Evolutionary conservation across 495 filamentous ascomycete genomes (phyloP).

Genomic region (Penicillium herquei): DNA sequence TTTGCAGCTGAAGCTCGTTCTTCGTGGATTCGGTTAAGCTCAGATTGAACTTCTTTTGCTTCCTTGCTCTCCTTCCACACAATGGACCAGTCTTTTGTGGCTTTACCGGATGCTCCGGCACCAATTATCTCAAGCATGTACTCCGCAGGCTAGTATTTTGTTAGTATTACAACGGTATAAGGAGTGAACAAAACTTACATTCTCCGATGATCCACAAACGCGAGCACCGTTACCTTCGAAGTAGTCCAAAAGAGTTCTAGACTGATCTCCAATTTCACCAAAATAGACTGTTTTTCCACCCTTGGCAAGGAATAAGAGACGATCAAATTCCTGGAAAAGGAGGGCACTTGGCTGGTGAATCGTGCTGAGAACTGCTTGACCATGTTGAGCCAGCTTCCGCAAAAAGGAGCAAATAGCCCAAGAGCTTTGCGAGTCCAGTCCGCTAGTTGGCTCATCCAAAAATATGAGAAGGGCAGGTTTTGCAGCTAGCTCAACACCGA

Average conservation of each 20-base stretch:
- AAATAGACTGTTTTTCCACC: constrained; percentile 76
- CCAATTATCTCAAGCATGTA: constrained; percentile 87
- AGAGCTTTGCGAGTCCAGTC: constrained; percentile 65
- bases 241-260: constrained; percentile 65
- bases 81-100: constrained; percentile 64
- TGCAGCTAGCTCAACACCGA: constrained; percentile 88
- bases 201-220: constrained; percentile 63
- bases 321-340: constrained; percentile 90
- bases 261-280: constrained; percentile 81
- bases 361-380: constrained; percentile 86
- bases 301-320: constrained; percentile 73
- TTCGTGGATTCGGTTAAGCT: constrained; percentile 42
- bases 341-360: constrained; percentile 94
- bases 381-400: constrained; percentile 76
- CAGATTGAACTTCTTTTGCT: constrained; percentile 55
- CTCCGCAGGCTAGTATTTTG: constrained; percentile 59
- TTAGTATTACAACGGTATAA: not conserved
- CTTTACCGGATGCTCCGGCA: constrained; percentile 67
- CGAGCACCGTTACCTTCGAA: constrained; percentile 68
- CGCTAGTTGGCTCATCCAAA: constrained; percentile 91
- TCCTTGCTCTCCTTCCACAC: constrained; percentile 70
- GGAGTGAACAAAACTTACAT: constrained; percentile 58
- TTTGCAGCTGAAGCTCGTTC: not conserved
- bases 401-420: constrained; percentile 80
- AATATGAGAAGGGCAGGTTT: constrained; percentile 89